Evolutionary conservation across 2,329 filamentous ascomycete species (phyloP), one percentile per base, ranked within the genome.

Genomic region (Furcasterigmium sp.): DNA sequence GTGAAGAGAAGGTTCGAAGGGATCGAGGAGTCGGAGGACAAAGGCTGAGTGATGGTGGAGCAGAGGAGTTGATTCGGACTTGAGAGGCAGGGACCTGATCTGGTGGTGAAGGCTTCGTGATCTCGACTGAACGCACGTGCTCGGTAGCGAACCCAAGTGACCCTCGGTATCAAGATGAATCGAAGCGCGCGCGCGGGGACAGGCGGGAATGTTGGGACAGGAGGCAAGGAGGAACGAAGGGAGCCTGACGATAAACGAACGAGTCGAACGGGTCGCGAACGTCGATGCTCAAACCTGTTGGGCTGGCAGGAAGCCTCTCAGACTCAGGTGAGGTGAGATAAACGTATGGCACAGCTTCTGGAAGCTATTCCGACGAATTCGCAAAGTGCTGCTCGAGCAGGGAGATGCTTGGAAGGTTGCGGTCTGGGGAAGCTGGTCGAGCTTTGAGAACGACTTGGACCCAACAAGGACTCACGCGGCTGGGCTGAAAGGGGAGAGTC

Each of bases 201-300:
- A 26, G 23, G 23, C 15, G 21, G 28, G 37, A 29, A 29, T 20
- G 26, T 29, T 7, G 29, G 19, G 44, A 40, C 50, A 49, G 46
- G 45, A 53, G 52, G 51, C 49, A 51, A 46, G 48, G 45, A 48
- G 45, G 48, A 51, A 36, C 43, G 23, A 21, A 30, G 17, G 32
- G 29, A 35, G 32, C 17, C 32, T 15, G 32, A 35, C 18, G 32
- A n/a, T n/a, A 35, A 5, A 19, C 46, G 41, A 43, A 42, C 43
- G 51, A 50, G 39, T 51, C 52, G 46, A 56, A 11, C 18, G 56
- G 56, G 58, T 51, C 51, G 52, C 57, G 58, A 53, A 60, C 46
- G 55, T 56, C 53, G 56, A 53, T 54, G 55, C 58, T 60, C 61
- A 64, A 64, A 64, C 61, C 61, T 64, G 62, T 60, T 46, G 49